Evolutionary conservation across 1,284 basidiomycete species (phyloP).

Genomic region (Pseudozyma pruni): DNA sequence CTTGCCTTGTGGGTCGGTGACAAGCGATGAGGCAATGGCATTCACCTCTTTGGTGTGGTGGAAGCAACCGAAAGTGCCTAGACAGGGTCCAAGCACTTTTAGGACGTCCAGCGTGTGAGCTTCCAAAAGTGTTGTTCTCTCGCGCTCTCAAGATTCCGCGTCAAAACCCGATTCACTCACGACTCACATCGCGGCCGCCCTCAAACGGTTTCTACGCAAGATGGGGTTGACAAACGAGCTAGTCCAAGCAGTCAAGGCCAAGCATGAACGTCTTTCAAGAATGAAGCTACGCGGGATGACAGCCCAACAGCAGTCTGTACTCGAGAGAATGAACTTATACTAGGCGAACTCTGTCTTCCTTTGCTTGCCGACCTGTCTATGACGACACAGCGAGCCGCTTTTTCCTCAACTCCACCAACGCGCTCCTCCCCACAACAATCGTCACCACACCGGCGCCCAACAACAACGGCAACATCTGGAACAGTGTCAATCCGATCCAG

Average conservation of each 20-base stretch:
- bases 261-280: too few relatives aligned
- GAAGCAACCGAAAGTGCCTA: neutral
- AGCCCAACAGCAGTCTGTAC: too few relatives aligned
- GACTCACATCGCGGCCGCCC: neutral
- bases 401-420: constrained; percentile 48
- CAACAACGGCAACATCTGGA: constrained; percentile 56
- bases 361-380: neutral
- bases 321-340: too few relatives aligned
- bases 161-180: neutral
- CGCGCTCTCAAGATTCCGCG: neutral
- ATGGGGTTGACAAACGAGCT: too few relatives aligned
- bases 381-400: constrained; percentile 32
- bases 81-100: constrained; percentile 9
- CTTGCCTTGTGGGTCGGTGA: too few relatives aligned
- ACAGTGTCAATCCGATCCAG: constrained; percentile 58
- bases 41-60: neutral
- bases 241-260: too few relatives aligned
- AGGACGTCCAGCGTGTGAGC: neutral
- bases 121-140: constrained; percentile 3
- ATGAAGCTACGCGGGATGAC: too few relatives aligned
- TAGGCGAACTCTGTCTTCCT: too few relatives aligned
- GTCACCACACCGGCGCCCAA: constrained; percentile 43
- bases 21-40: too few relatives aligned
- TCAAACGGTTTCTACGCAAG: too few relatives aligned
- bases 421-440: constrained; percentile 47